Percentiles rank a stretch among this genome's conserved stretches.
phyloP scores from a whole-genome alignment of 2,329 filamentous ascomycete species.

The Fusarium paranaense region DNA sequence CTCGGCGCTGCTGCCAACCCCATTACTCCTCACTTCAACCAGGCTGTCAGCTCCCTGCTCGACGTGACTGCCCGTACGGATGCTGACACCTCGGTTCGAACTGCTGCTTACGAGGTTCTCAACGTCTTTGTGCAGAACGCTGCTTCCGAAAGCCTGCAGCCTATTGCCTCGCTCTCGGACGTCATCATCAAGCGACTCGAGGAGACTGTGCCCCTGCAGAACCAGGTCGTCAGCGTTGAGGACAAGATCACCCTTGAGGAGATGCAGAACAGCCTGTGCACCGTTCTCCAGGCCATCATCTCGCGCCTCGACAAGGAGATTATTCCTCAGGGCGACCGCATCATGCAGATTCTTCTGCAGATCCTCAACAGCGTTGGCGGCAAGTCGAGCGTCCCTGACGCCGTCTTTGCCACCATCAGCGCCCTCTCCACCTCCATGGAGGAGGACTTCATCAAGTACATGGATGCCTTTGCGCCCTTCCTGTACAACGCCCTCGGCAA shows the following conservation, averaged over 20 bases:
- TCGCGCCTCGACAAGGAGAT: constrained; percentile 93
- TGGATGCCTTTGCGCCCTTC: constrained; percentile 94
- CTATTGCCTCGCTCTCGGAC: constrained; percentile 85
- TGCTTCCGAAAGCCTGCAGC: constrained; percentile 83
- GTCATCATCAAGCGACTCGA: constrained; percentile 92
- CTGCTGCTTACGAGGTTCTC: constrained; percentile 96
- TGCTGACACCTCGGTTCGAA: constrained; percentile 88
- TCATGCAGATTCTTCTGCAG: constrained; percentile 90
- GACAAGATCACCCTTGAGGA: constrained; percentile 96
- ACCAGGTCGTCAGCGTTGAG: constrained; percentile 95
- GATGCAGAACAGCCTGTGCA: constrained; percentile 95
- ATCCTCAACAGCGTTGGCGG: constrained; percentile 80
- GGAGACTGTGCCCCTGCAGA: constrained; percentile 88
- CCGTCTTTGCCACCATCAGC: constrained; percentile 91
- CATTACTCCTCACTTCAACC: constrained; percentile 91
- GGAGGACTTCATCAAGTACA: constrained; percentile 95
- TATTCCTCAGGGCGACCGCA: constrained; percentile 87
- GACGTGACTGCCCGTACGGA: constrained; percentile 86
- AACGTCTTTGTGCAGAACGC: constrained; percentile 94
- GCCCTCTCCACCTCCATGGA: constrained; percentile 92
- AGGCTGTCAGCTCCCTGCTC: constrained; percentile 87
- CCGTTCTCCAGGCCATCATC: constrained; percentile 91
- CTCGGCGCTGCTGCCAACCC: constrained; percentile 81
- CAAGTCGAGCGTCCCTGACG: constrained; percentile 95
- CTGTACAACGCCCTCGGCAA: constrained; percentile 94